Percentiles rank a stretch among this genome's conserved stretches.
These are phyloP conservation scores for Stephania cephalantha DNA, from an alignment of 164 flowering plant species.

Conservation along the genomic window DNA sequence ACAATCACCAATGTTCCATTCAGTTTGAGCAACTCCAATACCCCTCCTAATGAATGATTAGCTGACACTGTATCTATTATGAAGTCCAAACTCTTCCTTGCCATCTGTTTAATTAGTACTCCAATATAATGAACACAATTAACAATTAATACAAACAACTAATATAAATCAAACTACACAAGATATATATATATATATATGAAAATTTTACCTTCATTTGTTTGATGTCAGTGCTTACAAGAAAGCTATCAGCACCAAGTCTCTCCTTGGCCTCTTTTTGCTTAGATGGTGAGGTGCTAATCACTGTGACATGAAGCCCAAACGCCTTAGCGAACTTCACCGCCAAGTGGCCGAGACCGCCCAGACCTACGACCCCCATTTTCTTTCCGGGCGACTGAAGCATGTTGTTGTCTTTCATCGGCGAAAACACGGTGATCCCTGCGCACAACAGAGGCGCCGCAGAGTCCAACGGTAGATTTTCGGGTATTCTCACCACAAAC, in stretches of 20 bases:
- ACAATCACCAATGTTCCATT: slow-evolving; percentile 51
- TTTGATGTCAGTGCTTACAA: slow-evolving; percentile 43
- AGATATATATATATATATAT: background rate
- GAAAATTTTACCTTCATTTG: slow-evolving; percentile 47
- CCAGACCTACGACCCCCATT: slow-evolving; percentile 68
- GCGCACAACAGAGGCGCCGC: slow-evolving; percentile 72
- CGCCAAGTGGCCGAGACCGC: slow-evolving; percentile 74
- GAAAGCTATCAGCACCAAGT: slow-evolving; percentile 62
- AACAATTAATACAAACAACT: too few species aligned
- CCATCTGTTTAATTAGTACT: slow-evolving; percentile 22
- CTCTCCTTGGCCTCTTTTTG: slow-evolving; percentile 52
- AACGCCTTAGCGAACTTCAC: slow-evolving; percentile 75
- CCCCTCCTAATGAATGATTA: slow-evolving; percentile 42
- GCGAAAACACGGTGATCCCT: slow-evolving; percentile 62
- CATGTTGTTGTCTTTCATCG: slow-evolving; percentile 55
- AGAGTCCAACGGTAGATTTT: slow-evolving; percentile 52
- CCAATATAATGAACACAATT: too few species aligned
- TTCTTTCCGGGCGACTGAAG: slow-evolving; percentile 39
- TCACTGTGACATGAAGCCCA: slow-evolving; percentile 72
- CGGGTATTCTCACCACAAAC: slow-evolving; percentile 59
- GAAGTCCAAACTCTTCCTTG: slow-evolving; percentile 42
- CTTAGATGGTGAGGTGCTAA: slow-evolving; percentile 70
- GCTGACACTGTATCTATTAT: slow-evolving; percentile 62
- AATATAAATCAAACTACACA: too few species aligned
- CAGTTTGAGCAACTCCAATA: slow-evolving; percentile 46